Conservation (phyloP, 2,329 filamentous ascomycete genomes). For the Aspergillus novofumigatus region DNA sequence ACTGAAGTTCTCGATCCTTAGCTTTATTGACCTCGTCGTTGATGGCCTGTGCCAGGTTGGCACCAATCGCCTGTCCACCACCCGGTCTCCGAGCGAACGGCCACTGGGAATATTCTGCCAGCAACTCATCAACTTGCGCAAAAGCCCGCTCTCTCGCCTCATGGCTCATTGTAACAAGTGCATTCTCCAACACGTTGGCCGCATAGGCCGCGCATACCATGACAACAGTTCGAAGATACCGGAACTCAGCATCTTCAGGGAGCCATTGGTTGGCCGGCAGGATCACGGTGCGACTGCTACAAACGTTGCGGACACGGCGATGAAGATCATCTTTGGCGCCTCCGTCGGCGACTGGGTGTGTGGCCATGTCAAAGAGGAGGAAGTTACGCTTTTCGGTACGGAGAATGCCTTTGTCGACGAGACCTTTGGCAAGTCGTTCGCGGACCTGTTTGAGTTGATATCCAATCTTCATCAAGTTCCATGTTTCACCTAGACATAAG, state of each 20-base stretch:
- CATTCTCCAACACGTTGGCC: conserved; percentile 96
- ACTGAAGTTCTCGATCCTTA: conserved; percentile 91
- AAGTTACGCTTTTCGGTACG: conserved; percentile 99
- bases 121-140: conserved; percentile 90
- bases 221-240: conserved; percentile 82
- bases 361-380: conserved; percentile 99
- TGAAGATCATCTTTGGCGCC: conserved; percentile 97
- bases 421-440: conserved; percentile 91
- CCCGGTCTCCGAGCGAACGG: conserved; percentile 80
- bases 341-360: conserved; percentile 91
- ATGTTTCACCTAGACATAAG: conserved; percentile 74
- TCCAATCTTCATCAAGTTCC: conserved; percentile 99
- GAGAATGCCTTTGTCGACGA: conserved; percentile 97
- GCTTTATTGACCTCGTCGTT: conserved; percentile 78
- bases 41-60: conserved; percentile 85
- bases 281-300: conserved; percentile 91
- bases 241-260: conserved; percentile 89
- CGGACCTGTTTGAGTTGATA: conserved; percentile 99
- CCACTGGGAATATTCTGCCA: conserved; percentile 96
- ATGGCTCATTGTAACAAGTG: conserved; percentile 87
- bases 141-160: conserved; percentile 93
- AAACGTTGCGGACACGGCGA: conserved; percentile 82
- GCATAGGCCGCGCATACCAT: conserved; percentile 99
- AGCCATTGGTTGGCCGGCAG: conserved; percentile 82
- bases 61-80: conserved; percentile 78